Evolutionary conservation across 2,329 filamentous ascomycete species (phyloP).

Genomic region (Rutstroemia sydowiana): DNA sequence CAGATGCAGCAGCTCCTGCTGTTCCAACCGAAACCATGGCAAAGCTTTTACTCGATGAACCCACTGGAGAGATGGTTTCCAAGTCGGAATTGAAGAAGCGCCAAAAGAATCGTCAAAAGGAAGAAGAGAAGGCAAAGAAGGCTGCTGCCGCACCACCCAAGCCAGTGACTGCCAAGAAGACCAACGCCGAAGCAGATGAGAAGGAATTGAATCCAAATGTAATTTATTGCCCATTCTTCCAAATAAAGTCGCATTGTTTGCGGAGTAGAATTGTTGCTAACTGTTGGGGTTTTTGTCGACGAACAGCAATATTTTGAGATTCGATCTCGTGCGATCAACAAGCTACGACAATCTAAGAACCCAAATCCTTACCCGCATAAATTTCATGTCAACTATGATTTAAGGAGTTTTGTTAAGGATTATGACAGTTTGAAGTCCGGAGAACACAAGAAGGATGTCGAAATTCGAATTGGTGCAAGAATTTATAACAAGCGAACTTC

Average conservation of each 20-base stretch:
- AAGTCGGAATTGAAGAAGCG: conserved; percentile 92
- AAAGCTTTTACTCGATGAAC: conserved; percentile 73
- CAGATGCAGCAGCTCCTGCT: conserved; percentile 1
- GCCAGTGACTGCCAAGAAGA: conserved; percentile 51
- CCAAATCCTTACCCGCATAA: conserved; percentile 89
- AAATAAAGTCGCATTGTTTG: background rate
- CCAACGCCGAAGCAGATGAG: conserved; percentile 45
- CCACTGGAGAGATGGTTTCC: conserved; percentile 81
- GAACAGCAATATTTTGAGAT: conserved; percentile 89
- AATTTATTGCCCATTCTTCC: conserved; percentile 26
- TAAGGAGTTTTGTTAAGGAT: conserved; percentile 71
- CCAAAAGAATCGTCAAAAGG: conserved; percentile 81
- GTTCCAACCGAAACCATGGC: conserved; percentile 23
- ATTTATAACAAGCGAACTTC: conserved; percentile 83
- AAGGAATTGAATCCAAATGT: conserved; percentile 73
- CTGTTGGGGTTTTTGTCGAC: conserved; percentile 9
- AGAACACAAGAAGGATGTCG: conserved; percentile 68
- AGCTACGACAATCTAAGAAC: conserved; percentile 62
- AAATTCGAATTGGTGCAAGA: conserved; percentile 71
- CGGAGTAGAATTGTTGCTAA: conserved; percentile 9
- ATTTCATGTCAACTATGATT: conserved; percentile 80
- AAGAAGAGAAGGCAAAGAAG: conserved; percentile 84
- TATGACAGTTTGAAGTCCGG: conserved; percentile 81
- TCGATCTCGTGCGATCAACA: conserved; percentile 73
- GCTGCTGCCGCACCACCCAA: conserved; percentile 58